These are phyloP conservation scores for Iberis pinnata DNA, from an alignment of 345 rosid species.

Conservation along the genomic window DNA sequence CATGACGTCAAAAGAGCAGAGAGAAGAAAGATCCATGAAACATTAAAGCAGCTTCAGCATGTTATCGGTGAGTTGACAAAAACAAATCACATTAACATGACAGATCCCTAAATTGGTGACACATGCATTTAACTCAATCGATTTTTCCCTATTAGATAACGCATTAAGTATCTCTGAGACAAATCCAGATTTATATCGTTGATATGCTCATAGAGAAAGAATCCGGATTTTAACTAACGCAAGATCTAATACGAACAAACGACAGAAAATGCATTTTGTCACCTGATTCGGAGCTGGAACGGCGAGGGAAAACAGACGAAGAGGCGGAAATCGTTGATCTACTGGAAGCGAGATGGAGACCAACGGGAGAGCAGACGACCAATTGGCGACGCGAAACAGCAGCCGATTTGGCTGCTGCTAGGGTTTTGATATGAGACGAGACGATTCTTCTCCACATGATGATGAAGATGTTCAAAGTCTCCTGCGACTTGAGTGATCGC, in stretches of 20 bases:
- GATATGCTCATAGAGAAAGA: background rate
- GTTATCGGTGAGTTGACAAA: no score
- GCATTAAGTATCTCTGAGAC: background rate
- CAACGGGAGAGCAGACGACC: constrained; percentile 19
- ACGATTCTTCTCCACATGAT: constrained; percentile 54
- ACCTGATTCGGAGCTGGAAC: constrained; percentile 50
- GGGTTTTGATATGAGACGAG: constrained; percentile 57
- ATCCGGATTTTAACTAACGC: background rate
- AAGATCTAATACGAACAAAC: constrained; percentile 3
- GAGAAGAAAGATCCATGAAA: background rate
- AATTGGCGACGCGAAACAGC: constrained; percentile 32
- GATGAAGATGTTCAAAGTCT: background rate
- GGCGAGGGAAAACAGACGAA: constrained; percentile 22
- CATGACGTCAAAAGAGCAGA: background rate
- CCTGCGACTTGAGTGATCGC: no score
- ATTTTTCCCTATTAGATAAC: no score
- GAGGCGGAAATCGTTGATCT: constrained; percentile 32
- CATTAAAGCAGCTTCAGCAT: background rate
- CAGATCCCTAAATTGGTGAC: background rate
- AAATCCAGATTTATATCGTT: background rate
- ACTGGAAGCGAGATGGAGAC: constrained; percentile 15
- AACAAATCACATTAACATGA: background rate
- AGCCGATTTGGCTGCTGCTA: constrained; percentile 28
- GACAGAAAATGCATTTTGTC: background rate
- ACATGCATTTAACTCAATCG: background rate